Evolutionary conservation across 139 green algal species (phyloP).

Genomic region (Dunaliella sp.): DNA sequence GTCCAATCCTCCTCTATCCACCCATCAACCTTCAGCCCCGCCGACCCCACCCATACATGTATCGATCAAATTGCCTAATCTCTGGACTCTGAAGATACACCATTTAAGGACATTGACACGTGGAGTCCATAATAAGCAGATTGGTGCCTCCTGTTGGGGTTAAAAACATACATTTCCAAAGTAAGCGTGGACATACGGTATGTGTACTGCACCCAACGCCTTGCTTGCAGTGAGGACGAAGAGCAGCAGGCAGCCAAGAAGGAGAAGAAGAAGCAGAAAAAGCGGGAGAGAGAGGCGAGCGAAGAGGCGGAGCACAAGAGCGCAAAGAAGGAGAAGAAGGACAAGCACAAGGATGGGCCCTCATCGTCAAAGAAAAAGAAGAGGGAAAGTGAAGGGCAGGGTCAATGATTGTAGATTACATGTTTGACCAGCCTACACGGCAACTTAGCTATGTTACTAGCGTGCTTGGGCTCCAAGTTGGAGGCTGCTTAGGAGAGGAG

Average conservation of each 20-base stretch:
- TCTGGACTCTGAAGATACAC: not conserved
- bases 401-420: too few relatives aligned
- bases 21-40: too few relatives aligned
- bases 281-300: not conserved
- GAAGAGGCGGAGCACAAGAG: not conserved
- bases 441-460: too few relatives aligned
- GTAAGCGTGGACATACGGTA: too few relatives aligned
- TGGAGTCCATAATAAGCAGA: not conserved
- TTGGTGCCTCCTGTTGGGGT: not conserved
- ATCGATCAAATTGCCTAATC: not conserved
- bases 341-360: not conserved
- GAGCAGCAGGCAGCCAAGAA: not conserved
- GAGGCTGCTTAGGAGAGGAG: too few relatives aligned
- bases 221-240: not conserved
- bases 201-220: not conserved
- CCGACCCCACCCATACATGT: too few relatives aligned
- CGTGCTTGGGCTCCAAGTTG: too few relatives aligned
- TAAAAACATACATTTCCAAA: not conserved
- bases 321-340: not conserved
- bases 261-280: not conserved
- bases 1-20: too few relatives aligned
- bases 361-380: not conserved
- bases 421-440: too few relatives aligned
- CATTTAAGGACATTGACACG: not conserved
- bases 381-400: not conserved